Conservation (phyloP, 345 rosid genomes). For the Eucalyptus cloeziana region DNA sequence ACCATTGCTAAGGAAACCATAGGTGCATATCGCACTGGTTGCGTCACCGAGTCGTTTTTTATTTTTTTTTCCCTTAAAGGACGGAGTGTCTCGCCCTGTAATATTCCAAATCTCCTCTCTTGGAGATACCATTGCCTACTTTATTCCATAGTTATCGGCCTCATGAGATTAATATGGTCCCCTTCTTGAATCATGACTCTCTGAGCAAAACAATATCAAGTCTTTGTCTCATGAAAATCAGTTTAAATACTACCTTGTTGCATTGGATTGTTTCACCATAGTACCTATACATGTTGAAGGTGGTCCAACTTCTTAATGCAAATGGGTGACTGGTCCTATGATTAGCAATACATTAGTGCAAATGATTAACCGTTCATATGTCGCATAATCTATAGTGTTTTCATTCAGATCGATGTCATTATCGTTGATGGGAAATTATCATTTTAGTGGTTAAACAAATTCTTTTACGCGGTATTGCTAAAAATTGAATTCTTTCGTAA, state of each 20-base stretch:
- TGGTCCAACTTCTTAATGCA: neutral
- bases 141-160: neutral
- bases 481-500: too few species aligned
- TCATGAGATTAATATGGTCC: neutral
- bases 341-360: neutral
- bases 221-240: neutral
- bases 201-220: neutral
- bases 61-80: too few species aligned
- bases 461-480: rapidly evolving
- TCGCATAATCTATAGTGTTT: neutral
- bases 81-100: neutral
- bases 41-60: neutral
- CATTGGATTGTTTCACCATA: neutral
- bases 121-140: neutral
- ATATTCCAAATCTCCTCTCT: neutral
- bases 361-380: neutral
- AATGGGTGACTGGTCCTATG: neutral
- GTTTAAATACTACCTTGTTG: neutral
- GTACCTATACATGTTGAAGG: neutral
- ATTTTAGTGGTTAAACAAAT: neutral
- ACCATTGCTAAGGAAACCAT: neutral
- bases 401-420: rapidly evolving
- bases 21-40: neutral
- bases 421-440: neutral
- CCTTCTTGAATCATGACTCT: neutral